Evolutionary conservation across 2,329 filamentous ascomycete genomes (phyloP).

Genomic region (Basipetospora chlamydospora): DNA sequence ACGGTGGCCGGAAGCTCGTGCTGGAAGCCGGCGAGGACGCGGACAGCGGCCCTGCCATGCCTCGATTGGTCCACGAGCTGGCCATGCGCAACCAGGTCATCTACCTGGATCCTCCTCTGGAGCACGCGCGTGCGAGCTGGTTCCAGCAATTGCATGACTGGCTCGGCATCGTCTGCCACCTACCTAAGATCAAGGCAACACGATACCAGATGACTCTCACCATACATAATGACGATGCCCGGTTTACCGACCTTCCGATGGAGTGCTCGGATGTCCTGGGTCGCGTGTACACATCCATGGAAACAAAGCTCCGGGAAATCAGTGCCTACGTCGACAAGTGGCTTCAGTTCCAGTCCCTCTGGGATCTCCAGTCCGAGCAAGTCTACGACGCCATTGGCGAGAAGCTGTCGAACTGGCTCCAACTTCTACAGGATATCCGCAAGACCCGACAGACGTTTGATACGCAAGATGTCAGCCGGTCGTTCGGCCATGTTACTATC

Average conservation of each 20-base stretch:
- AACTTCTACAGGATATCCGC: conserved; percentile 90
- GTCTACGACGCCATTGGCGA: conserved; percentile 88
- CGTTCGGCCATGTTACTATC: conserved; percentile 87
- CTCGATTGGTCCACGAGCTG: conserved; percentile 71
- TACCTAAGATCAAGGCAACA: conserved; percentile 87
- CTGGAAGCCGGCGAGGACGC: conserved; percentile 26
- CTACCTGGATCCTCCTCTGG: conserved; percentile 84
- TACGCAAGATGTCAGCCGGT: conserved; percentile 82
- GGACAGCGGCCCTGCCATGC: conserved; percentile 49
- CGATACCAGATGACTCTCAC: conserved; percentile 83
- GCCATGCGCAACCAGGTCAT: conserved; percentile 98
- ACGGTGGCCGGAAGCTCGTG: conserved; percentile 36
- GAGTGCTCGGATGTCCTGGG: conserved; percentile 68
- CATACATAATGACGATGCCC: conserved; percentile 45
- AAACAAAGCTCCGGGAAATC: conserved; percentile 68
- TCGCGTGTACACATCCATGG: conserved; percentile 69
- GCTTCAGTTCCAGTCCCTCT: conserved; percentile 96
- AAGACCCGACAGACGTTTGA: conserved; percentile 95
- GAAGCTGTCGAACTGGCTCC: conserved; percentile 82
- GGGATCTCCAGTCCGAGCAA: conserved; percentile 92
- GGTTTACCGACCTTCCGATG: conserved; percentile 73
- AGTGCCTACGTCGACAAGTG: conserved; percentile 88
- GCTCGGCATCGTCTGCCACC: conserved; percentile 82
- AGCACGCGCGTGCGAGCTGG: conserved; percentile 87
- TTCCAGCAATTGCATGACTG: conserved; percentile 83